A percentile compares a stretch with the other conserved stretches of the same genome.
phyloP scores from a whole-genome alignment of 176 grass and related monocot species.

The Tillandsia leiboldiana region DNA sequence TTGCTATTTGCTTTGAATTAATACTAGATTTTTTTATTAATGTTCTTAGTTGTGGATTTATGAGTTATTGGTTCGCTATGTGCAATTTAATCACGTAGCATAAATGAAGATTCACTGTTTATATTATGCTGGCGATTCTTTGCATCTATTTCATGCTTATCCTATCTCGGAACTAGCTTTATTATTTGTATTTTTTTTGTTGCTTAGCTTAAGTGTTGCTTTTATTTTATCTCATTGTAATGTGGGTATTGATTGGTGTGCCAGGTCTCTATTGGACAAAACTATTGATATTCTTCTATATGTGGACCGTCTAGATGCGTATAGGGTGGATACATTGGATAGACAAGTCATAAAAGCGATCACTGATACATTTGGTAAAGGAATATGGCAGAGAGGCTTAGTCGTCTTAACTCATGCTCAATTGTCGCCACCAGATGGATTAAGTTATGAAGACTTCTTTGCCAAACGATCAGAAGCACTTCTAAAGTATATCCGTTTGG shows the following conservation, averaged over 20 bases:
- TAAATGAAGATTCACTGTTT: too few relatives aligned
- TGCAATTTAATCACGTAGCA: too few relatives aligned
- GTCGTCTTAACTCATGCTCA: conserved; percentile 24
- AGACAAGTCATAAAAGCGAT: conserved; percentile 19
- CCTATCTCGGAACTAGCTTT: too few relatives aligned
- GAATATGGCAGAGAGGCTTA: conserved; percentile 19
- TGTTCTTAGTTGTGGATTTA: too few relatives aligned
- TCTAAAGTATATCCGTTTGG: conserved; percentile 12
- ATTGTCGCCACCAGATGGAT: conserved; percentile 20
- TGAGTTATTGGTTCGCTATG: too few relatives aligned
- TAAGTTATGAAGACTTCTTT: conserved; percentile 24
- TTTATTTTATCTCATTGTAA: too few relatives aligned
- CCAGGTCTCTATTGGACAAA: conserved; percentile 25
- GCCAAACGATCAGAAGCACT: conserved; percentile 15
- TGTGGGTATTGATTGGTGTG: not conserved
- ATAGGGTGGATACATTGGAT: conserved; percentile 26
- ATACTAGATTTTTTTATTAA: too few relatives aligned
- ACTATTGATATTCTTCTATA: conserved; percentile 22
- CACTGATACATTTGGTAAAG: conserved; percentile 17
- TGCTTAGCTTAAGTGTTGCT: too few relatives aligned
- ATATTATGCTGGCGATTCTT: too few relatives aligned
- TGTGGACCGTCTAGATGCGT: conserved; percentile 25
- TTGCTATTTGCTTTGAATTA: too few relatives aligned
- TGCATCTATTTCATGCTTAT: too few relatives aligned
- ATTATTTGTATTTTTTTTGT: too few relatives aligned